Evolutionary conservation across 148 eudicot genomes (phyloP).

Genomic region (Limonium bicolor): DNA sequence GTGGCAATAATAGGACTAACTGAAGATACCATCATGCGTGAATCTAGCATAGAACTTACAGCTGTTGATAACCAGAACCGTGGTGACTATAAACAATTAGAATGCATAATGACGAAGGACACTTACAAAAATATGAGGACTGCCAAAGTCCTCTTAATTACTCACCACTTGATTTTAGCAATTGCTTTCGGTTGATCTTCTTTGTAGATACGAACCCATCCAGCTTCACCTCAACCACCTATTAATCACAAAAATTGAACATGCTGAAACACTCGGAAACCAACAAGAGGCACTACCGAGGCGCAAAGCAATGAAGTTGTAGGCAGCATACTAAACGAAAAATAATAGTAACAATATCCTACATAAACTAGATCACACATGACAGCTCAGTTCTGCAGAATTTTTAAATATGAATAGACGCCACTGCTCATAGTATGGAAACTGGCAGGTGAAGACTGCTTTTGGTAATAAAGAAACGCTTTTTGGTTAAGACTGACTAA

Average conservation of each 20-base stretch:
- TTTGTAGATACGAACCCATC: conserved; percentile 62
- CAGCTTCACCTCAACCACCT: conserved; percentile 90
- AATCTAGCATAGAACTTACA: not conserved
- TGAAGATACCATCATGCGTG: not conserved
- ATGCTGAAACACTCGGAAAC: not conserved
- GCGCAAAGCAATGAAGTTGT: not conserved
- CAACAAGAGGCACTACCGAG: no score
- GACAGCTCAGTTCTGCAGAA: not conserved
- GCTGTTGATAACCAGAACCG: not conserved
- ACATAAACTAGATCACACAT: not conserved
- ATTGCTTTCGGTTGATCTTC: conserved; percentile 55
- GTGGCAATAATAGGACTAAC: not conserved
- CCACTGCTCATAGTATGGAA: no score
- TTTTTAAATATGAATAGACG: not conserved
- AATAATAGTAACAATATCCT: not conserved
- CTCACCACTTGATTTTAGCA: conserved; percentile 92
- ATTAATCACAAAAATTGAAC: not conserved
- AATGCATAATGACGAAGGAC: not conserved
- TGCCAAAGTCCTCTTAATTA: not conserved
- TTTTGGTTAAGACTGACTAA: no score
- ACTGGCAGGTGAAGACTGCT: no score
- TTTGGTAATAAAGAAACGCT: no score
- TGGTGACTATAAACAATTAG: not conserved
- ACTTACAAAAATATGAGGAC: not conserved
- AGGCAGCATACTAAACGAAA: not conserved